These are phyloP conservation scores for Candida nanaspora DNA, from an alignment of 805 yeast genomes.

Conservation along the genomic window DNA sequence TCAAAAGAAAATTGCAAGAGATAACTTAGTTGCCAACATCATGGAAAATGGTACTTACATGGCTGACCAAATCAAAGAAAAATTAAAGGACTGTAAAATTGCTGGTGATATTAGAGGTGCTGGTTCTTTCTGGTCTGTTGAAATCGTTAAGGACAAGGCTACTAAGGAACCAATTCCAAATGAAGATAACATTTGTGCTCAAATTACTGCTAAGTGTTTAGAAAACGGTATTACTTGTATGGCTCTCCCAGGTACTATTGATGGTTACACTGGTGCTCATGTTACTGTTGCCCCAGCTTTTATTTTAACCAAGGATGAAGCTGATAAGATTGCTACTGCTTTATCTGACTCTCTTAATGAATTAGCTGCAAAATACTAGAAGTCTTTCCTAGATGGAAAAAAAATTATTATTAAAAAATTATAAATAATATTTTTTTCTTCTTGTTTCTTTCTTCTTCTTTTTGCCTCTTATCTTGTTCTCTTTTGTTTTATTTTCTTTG, in stretches of 20 bases:
- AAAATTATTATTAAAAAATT: no score
- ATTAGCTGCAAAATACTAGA: not conserved
- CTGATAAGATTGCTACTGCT: constrained; percentile 15
- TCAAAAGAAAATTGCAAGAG: constrained; percentile 33
- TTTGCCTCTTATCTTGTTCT: not conserved
- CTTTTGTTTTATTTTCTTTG: not conserved
- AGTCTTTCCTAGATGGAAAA: no score
- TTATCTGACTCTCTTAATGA: not conserved
- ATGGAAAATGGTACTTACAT: constrained; percentile 35
- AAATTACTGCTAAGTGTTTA: constrained; percentile 26
- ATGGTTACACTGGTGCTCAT: constrained; percentile 36
- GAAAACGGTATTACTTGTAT: constrained; percentile 35
- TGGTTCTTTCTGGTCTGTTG: constrained; percentile 50
- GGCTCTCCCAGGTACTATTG: constrained; percentile 33
- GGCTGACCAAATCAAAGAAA: constrained; percentile 27
- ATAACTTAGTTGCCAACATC: constrained; percentile 32
- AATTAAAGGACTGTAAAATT: constrained; percentile 23
- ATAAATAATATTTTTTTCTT: no score
- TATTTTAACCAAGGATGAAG: constrained; percentile 30
- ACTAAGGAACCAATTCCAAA: constrained; percentile 40
- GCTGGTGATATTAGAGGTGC: constrained; percentile 49
- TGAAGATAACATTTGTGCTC: constrained; percentile 22
- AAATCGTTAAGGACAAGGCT: constrained; percentile 38
- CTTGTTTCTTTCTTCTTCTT: not conserved
- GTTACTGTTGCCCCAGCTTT: constrained; percentile 38